Percentiles rank a stretch among this genome's conserved stretches.
These are phyloP conservation scores for Asterochloris sp. DNA, from an alignment of 139 green algal species.

Conservation along the genomic window DNA sequence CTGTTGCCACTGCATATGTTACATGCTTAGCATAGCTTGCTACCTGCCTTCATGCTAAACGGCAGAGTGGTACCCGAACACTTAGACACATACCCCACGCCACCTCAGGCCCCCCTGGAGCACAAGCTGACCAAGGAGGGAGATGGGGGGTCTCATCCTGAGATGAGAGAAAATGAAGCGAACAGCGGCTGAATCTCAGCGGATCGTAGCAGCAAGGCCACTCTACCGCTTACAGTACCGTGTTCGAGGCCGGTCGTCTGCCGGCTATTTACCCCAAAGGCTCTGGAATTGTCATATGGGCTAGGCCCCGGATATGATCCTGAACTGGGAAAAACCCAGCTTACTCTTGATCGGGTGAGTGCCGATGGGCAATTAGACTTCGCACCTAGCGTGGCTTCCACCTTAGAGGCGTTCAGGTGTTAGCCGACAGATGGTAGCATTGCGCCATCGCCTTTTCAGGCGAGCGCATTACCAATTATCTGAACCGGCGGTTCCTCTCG, in stretches of 20 bases:
- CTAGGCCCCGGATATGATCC: conserved; percentile 63
- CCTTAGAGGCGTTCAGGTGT: conserved; percentile 86
- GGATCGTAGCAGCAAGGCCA: conserved; percentile 85
- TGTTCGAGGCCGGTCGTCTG: conserved; percentile 81
- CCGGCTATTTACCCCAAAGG: conserved; percentile 81
- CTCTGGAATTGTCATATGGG: conserved; percentile 63
- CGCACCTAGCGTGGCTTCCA: conserved; percentile 69
- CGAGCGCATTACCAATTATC: conserved; percentile 77
- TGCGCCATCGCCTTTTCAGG: conserved; percentile 77
- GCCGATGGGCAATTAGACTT: conserved; percentile 57
- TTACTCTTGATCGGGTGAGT: conserved; percentile 76
- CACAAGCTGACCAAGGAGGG: too few relatives aligned
- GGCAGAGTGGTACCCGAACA: too few relatives aligned
- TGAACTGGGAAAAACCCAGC: conserved; percentile 47
- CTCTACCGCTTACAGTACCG: conserved; percentile 85
- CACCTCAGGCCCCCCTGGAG: too few relatives aligned
- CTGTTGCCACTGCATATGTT: too few relatives aligned
- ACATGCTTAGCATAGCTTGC: too few relatives aligned
- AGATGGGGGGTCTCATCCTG: too few relatives aligned
- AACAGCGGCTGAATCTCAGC: too few relatives aligned
- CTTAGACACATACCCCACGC: too few relatives aligned
- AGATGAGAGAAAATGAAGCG: too few relatives aligned
- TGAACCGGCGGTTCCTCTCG: conserved; percentile 88
- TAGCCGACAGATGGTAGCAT: conserved; percentile 83
- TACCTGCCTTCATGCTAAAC: too few relatives aligned